Percentiles rank a stretch among this genome's conserved stretches.
phyloP scores from a whole-genome alignment of 345 rosid species.

The Psidium friedrichsthalianum region DNA sequence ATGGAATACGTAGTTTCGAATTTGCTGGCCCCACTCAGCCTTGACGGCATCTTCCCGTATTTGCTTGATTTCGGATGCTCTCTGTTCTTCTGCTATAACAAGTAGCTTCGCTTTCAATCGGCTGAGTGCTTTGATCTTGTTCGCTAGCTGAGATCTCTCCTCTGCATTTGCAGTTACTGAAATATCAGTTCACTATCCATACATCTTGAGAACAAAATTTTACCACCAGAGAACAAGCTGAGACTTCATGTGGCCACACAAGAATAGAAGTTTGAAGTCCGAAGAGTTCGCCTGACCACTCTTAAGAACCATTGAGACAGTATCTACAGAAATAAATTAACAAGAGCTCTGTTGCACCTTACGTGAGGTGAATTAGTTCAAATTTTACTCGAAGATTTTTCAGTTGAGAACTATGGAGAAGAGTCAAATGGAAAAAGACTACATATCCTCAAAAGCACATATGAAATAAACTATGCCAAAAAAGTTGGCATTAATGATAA shows the following conservation, averaged over 20 bases:
- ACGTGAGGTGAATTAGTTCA: background rate
- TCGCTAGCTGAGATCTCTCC: constrained; percentile 81
- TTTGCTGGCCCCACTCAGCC: constrained; percentile 99
- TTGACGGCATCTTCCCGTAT: constrained; percentile 91
- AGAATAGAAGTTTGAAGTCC: background rate
- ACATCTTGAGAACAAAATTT: background rate
- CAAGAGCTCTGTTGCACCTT: background rate
- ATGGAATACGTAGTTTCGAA: constrained; percentile 88
- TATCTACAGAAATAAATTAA: background rate
- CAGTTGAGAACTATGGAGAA: background rate
- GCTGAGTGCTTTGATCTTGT: constrained; percentile 78
- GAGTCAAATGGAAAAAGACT: background rate
- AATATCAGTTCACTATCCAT: background rate
- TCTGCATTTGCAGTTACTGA: constrained; percentile 27
- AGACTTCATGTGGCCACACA: background rate
- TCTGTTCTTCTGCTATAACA: constrained; percentile 85
- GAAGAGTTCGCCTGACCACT: background rate
- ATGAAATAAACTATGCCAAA: background rate
- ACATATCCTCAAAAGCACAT: background rate
- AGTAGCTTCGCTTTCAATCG: constrained; percentile 80
- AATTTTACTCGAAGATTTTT: no score
- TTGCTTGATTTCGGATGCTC: constrained; percentile 83
- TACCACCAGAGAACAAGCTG: background rate
- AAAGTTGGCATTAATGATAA: background rate
- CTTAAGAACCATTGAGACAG: background rate